These are phyloP conservation scores for Keithomyces neogunnii DNA, from an alignment of 2,329 filamentous ascomycete species.

Conservation along the genomic window DNA sequence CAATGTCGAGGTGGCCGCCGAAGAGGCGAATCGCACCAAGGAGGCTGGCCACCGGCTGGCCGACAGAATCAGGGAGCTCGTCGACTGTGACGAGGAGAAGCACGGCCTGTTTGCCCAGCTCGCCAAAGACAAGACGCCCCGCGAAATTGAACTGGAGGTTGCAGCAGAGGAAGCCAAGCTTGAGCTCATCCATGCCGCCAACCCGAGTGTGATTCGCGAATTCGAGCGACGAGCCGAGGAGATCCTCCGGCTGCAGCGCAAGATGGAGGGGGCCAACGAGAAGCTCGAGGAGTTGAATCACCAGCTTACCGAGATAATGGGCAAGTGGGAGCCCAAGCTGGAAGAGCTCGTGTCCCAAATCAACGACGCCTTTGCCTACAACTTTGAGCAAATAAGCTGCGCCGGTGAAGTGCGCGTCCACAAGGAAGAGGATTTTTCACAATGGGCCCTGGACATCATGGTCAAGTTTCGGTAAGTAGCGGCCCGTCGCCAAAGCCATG, in stretches of 20 bases:
- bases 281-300: conserved; percentile 46
- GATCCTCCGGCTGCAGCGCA: conserved; percentile 55
- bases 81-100: conserved; percentile 29
- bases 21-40: conserved; percentile 28
- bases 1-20: conserved; percentile 25
- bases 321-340: conserved; percentile 74
- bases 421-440: conserved; percentile 89
- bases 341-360: conserved; percentile 73
- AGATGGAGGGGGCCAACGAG: conserved; percentile 44
- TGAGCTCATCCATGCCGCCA: conserved; percentile 70
- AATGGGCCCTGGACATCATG: conserved; percentile 88
- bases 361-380: conserved; percentile 84
- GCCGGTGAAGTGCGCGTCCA: conserved; percentile 82
- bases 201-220: conserved; percentile 65
- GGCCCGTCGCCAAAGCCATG: background rate
- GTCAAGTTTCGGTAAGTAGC: conserved; percentile 78
- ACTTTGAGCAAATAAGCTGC: conserved; percentile 90
- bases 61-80: conserved; percentile 29
- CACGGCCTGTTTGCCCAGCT: conserved; percentile 34
- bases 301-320: conserved; percentile 58
- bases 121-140: conserved; percentile 41
- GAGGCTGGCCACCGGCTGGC: conserved; percentile 23
- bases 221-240: conserved; percentile 64
- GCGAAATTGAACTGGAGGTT: conserved; percentile 65
- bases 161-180: conserved; percentile 65